These are phyloP conservation scores for Kwoniella sp. DNA, from an alignment of 768 basidiomycete species.

Conservation along the genomic window DNA sequence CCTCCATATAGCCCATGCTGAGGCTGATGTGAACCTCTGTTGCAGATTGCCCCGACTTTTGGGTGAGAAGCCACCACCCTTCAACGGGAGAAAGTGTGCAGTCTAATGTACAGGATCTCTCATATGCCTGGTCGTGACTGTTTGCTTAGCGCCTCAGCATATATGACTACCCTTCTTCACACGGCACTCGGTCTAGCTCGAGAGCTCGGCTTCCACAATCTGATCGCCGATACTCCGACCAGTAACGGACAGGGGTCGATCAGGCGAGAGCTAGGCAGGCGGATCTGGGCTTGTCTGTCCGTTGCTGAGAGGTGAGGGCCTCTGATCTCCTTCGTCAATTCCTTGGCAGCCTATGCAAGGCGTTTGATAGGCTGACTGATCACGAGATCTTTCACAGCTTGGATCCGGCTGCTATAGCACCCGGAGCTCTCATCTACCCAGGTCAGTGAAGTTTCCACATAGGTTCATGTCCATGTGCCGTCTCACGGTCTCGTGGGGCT, in stretches of 20 bases:
- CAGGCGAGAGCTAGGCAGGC: not conserved
- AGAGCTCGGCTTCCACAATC: not conserved
- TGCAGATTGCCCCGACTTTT: not conserved
- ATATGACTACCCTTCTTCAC: not conserved
- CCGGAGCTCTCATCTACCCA: not conserved
- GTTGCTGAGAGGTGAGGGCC: not conserved
- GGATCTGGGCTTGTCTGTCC: not conserved
- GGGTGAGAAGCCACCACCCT: not conserved
- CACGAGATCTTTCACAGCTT: not conserved
- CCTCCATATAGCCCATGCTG: too few relatives aligned
- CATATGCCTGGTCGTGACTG: too few relatives aligned
- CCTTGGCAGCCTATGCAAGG: too few relatives aligned
- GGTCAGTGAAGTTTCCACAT: not conserved
- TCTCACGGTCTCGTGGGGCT: not conserved
- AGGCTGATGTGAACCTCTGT: not conserved
- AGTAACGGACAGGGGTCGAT: not conserved
- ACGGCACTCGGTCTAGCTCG: not conserved
- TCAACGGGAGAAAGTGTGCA: too few relatives aligned
- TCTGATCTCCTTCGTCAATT: not conserved
- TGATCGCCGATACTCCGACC: not conserved
- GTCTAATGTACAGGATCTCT: too few relatives aligned
- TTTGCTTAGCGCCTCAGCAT: not conserved
- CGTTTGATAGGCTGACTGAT: too few relatives aligned
- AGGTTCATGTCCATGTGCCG: too few relatives aligned
- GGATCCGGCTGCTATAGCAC: not conserved